These are phyloP conservation scores for Ailanthus altissimus DNA, from an alignment of 345 rosid genomes.

Conservation along the genomic window DNA sequence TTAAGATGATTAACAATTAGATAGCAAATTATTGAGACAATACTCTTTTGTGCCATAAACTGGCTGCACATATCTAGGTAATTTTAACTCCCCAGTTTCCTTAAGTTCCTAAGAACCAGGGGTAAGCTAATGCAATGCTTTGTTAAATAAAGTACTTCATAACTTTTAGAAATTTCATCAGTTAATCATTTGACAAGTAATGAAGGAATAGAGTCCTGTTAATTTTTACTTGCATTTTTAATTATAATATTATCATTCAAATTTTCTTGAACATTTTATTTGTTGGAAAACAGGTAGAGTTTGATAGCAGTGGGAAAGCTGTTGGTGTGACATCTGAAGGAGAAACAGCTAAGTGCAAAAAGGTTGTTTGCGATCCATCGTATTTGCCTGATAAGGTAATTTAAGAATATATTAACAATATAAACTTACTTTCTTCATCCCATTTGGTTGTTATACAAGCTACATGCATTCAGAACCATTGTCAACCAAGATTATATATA, in stretches of 20 bases:
- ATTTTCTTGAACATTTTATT: neutral
- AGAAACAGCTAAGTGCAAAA: slow-evolving; percentile 95
- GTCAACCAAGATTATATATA: neutral
- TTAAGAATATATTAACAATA: neutral
- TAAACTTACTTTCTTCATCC: no score
- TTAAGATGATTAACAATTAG: neutral
- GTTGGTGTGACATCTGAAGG: slow-evolving; percentile 80
- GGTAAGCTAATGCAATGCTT: neutral
- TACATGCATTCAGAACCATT: neutral
- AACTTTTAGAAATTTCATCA: neutral
- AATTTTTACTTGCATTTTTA: neutral
- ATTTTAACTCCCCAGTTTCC: neutral
- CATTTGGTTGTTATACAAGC: neutral
- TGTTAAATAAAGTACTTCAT: neutral
- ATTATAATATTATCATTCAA: neutral
- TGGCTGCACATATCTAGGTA: neutral
- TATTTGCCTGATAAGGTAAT: slow-evolving; percentile 80
- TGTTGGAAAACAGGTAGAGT: slow-evolving; percentile 61
- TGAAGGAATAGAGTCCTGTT: neutral
- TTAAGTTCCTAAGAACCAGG: neutral
- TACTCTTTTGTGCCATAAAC: neutral
- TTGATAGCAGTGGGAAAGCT: slow-evolving; percentile 68
- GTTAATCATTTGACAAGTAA: neutral
- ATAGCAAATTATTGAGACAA: neutral
- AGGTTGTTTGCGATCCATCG: slow-evolving; percentile 90